These are phyloP conservation scores for Boletus reticulatus DNA, from an alignment of 768 basidiomycete species.

Conservation along the genomic window DNA sequence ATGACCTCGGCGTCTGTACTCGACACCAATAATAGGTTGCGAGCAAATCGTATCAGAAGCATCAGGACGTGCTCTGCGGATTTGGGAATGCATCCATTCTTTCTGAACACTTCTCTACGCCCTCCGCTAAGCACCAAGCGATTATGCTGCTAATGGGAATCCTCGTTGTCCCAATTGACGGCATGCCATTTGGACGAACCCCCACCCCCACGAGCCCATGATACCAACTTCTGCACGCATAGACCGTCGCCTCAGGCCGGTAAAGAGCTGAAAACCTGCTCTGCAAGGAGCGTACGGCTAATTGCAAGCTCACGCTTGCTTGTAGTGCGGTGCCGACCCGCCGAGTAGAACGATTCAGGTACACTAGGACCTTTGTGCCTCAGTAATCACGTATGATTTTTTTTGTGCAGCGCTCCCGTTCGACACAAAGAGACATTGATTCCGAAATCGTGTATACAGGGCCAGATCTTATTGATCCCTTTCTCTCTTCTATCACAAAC, in stretches of 20 bases:
- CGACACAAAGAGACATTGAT: not conserved
- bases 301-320: not conserved
- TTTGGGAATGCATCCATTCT: slow-evolving; percentile 28
- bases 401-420: not conserved
- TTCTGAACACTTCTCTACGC: slow-evolving; percentile 26
- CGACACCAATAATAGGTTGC: not conserved
- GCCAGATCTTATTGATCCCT: slow-evolving; percentile 20
- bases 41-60: slow-evolving; percentile 25
- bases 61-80: slow-evolving; percentile 9
- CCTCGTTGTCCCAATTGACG: slow-evolving; percentile 5
- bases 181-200: slow-evolving; percentile 3
- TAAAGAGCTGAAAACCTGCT: not conserved
- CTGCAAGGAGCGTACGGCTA: not conserved
- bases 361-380: not conserved
- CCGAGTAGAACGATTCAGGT: not conserved
- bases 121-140: slow-evolving; percentile 9
- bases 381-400: not conserved
- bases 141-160: slow-evolving; percentile 6
- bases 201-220: slow-evolving; percentile 6
- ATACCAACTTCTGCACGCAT: slow-evolving; percentile 1
- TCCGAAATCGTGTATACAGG: slow-evolving; percentile 8
- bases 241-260: not conserved
- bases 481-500: slow-evolving; percentile 9
- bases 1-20: slow-evolving; percentile 14
- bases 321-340: not conserved